phyloP scores from a whole-genome alignment of 164 flowering plant genomes.

The Tinospora cordifolia region DNA sequence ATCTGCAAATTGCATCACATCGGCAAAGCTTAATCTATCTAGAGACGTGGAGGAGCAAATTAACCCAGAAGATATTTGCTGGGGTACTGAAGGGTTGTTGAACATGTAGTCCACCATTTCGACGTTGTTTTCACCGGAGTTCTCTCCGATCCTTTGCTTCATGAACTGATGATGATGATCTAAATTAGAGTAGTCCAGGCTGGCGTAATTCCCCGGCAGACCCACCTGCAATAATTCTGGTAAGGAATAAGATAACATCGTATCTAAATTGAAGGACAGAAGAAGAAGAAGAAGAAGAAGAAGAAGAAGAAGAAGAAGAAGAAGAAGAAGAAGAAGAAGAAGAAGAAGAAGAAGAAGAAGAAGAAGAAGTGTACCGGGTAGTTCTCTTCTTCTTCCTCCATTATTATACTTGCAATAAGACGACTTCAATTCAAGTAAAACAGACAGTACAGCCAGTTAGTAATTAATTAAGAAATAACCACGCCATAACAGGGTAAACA shows the following conservation, averaged over 20 bases:
- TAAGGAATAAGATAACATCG: conserved; percentile 25
- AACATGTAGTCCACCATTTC: conserved; percentile 54
- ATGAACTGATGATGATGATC: conserved; percentile 26
- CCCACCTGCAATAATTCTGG: conserved; percentile 27
- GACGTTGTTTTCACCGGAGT: conserved; percentile 17
- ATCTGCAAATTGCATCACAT: conserved; percentile 93
- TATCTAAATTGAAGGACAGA: conserved; percentile 8
- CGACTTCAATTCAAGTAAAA: not conserved
- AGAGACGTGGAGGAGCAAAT: conserved; percentile 31
- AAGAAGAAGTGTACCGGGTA: conserved; percentile 38
- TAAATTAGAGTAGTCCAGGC: conserved; percentile 30
- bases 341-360: not conserved
- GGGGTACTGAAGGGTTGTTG: conserved; percentile 22
- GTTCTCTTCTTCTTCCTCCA: conserved; percentile 58
- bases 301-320: not conserved
- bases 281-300: too few species aligned
- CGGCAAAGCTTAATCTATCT: conserved; percentile 67
- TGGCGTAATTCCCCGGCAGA: conserved; percentile 19
- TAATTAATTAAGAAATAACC: not conserved
- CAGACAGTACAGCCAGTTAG: not conserved
- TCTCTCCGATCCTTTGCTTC: conserved; percentile 25
- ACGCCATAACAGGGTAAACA: not conserved
- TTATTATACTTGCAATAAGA: conserved; percentile 13
- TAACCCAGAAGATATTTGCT: conserved; percentile 22
- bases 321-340: not conserved